phyloP scores from a whole-genome alignment of 1,284 basidiomycete species.

The Trametes hirsuta region DNA sequence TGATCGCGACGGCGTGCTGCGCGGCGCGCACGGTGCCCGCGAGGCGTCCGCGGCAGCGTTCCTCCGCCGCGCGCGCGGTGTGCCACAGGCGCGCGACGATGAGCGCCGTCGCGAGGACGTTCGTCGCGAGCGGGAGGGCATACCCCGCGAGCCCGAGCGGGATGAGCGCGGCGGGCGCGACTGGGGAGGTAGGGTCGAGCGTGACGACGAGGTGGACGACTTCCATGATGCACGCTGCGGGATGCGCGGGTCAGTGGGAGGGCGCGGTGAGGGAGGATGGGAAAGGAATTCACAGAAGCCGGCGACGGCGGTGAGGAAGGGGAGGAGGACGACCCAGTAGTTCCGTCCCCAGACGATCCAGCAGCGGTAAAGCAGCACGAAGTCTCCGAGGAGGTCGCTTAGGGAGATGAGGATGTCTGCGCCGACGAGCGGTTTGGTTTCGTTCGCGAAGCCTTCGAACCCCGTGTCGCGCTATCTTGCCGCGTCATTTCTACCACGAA shows the following conservation, averaged over 20 bases:
- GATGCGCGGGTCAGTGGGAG: neutral
- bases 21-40: conserved; percentile 5
- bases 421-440: conserved; percentile 33
- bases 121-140: conserved; percentile 42
- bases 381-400: conserved; percentile 42
- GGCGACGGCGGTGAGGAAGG: conserved; percentile 35
- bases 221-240: conserved; percentile 18
- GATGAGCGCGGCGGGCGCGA: conserved; percentile 16
- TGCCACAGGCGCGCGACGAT: conserved; percentile 43
- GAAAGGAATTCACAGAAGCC: conserved; percentile 34
- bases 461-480: conserved; percentile 5
- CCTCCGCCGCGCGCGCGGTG: conserved; percentile 10
- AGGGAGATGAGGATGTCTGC: conserved; percentile 41
- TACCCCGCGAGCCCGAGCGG: conserved; percentile 35
- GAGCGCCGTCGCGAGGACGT: conserved; percentile 42
- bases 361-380: conserved; percentile 43
- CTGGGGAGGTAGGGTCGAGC: conserved; percentile 16
- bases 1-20: conserved; percentile 34
- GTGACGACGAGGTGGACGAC: conserved; percentile 21
- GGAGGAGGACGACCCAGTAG: conserved; percentile 36
- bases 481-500: neutral
- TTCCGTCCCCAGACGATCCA: conserved; percentile 41
- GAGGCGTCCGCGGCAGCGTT: conserved; percentile 4
- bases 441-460: conserved; percentile 30
- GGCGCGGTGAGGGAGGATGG: neutral